These are phyloP conservation scores for Fusarium humuli DNA, from an alignment of 2,329 filamentous ascomycete genomes.

Conservation along the genomic window DNA sequence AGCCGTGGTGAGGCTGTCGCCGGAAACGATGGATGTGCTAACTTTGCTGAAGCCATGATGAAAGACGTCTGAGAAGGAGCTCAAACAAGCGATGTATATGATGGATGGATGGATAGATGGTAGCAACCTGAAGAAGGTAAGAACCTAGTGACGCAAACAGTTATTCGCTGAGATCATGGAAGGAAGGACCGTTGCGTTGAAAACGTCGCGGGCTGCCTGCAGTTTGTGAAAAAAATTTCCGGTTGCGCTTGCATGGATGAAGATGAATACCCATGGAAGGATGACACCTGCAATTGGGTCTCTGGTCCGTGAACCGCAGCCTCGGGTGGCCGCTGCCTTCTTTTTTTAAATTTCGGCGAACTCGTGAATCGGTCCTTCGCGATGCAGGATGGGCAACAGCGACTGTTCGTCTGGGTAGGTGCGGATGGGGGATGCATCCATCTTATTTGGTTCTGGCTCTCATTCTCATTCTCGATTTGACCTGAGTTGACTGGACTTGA, in stretches of 20 bases:
- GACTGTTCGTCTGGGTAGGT: constrained; percentile 4
- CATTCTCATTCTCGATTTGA: neutral
- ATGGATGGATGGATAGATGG: neutral
- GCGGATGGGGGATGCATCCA: constrained; percentile 1
- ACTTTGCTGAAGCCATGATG: constrained; percentile 30
- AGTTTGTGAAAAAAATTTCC: constrained; percentile 11
- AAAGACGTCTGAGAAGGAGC: neutral
- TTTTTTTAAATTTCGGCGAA: neutral
- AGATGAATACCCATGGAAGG: constrained; percentile 24
- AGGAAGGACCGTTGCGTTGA: constrained; percentile 8
- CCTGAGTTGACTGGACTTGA: neutral
- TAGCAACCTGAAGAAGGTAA: neutral
- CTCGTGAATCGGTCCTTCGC: neutral
- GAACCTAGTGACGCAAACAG: constrained; percentile 9
- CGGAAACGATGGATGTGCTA: constrained; percentile 25
- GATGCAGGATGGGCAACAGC: constrained; percentile 5
- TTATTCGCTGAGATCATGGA: neutral
- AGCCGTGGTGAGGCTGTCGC: constrained; percentile 16
- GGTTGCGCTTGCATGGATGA: constrained; percentile 28
- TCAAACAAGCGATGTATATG: neutral
- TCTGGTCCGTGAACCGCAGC: constrained; percentile 32
- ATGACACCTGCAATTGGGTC: constrained; percentile 21
- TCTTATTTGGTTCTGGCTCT: constrained; percentile 17
- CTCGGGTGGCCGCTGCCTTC: constrained; percentile 30
- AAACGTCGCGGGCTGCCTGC: neutral